Percentiles rank a stretch among this genome's conserved stretches.
phyloP scores from a whole-genome alignment of 768 basidiomycete genomes.

The Russula olivacea region DNA sequence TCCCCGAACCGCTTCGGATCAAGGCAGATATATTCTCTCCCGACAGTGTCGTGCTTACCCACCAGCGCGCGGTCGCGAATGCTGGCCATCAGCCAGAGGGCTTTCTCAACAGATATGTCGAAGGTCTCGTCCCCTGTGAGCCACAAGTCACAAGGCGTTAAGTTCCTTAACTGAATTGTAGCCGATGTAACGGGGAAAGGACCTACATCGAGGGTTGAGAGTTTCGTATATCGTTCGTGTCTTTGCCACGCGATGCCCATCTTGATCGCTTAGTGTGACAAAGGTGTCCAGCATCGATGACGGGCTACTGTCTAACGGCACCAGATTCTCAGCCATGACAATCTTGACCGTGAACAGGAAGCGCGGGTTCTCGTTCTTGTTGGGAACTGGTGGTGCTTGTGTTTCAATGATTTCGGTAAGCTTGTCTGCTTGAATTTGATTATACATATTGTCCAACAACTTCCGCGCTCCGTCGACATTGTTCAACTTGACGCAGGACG shows the following conservation, averaged over 20 bases:
- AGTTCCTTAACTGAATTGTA: conserved; percentile 14
- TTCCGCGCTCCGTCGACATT: conserved; percentile 90
- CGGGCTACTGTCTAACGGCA: conserved; percentile 66
- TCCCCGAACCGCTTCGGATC: conserved; percentile 87
- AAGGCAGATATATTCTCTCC: conserved; percentile 85
- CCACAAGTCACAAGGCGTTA: background rate
- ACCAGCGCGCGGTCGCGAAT: conserved; percentile 85
- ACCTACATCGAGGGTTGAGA: conserved; percentile 81
- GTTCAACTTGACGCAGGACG: conserved; percentile 96
- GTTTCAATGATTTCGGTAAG: conserved; percentile 57
- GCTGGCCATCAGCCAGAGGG: conserved; percentile 97
- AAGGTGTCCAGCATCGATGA: conserved; percentile 87
- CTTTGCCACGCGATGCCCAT: conserved; percentile 84
- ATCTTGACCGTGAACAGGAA: conserved; percentile 95
- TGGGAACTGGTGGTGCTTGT: conserved; percentile 61
- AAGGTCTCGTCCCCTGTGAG: conserved; percentile 91
- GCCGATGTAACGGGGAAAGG: background rate
- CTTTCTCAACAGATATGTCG: conserved; percentile 87
- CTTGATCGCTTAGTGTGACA: conserved; percentile 90
- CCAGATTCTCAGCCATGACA: conserved; percentile 83
- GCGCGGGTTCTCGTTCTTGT: conserved; percentile 57
- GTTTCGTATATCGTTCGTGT: conserved; percentile 95
- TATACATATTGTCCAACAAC: conserved; percentile 91
- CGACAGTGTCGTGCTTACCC: conserved; percentile 90
- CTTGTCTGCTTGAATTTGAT: conserved; percentile 84